These are phyloP conservation scores for Neonectria magnoliae DNA, from an alignment of 2,329 filamentous ascomycete genomes.

Conservation along the genomic window DNA sequence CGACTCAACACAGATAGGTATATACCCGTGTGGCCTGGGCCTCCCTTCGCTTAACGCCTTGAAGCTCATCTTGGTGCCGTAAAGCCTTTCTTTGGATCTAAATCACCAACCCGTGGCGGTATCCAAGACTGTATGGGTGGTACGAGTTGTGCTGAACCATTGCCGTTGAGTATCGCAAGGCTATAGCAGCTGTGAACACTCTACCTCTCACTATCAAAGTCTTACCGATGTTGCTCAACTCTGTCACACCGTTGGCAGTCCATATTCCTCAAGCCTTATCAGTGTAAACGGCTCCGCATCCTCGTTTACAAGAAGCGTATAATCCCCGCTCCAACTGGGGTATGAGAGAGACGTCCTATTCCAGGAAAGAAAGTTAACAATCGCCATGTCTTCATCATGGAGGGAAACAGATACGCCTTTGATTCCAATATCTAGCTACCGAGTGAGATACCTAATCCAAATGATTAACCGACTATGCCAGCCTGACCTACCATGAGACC, in stretches of 20 bases:
- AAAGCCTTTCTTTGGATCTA: too few relatives aligned
- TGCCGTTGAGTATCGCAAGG: neutral
- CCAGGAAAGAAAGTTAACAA: neutral
- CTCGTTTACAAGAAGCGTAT: neutral
- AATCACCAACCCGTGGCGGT: too few relatives aligned
- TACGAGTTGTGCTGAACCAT: neutral
- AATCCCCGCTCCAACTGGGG: neutral
- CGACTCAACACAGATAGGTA: too few relatives aligned
- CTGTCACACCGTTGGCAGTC: neutral
- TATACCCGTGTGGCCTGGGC: too few relatives aligned
- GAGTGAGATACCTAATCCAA: conserved; percentile 7
- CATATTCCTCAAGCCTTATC: neutral
- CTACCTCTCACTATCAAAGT: neutral
- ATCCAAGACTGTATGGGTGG: too few relatives aligned
- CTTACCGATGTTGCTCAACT: neutral
- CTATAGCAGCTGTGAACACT: neutral
- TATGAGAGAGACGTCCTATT: neutral
- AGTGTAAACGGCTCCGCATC: neutral
- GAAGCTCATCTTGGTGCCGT: too few relatives aligned
- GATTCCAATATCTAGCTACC: conserved; percentile 20
- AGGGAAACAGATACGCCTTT: conserved; percentile 14
- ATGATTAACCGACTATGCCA: conserved; percentile 13
- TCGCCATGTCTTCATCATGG: neutral
- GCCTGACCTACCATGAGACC: neutral
- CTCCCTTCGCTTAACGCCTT: too few relatives aligned